These are phyloP conservation scores for Pezicula carpinea DNA, from an alignment of 2,329 filamentous ascomycete species.

Conservation along the genomic window DNA sequence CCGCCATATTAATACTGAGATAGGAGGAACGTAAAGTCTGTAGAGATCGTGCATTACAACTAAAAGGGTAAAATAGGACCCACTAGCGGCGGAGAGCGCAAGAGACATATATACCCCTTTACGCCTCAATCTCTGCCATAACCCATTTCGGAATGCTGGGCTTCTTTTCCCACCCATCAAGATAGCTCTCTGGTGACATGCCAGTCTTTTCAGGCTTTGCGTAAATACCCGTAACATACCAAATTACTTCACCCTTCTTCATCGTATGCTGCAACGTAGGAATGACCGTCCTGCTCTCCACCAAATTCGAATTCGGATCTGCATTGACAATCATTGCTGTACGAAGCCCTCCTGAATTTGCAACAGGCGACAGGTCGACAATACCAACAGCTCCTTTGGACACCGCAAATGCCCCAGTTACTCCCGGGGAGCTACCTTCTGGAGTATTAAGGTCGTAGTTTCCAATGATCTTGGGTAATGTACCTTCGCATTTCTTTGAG, in stretches of 20 bases:
- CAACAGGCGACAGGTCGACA: constrained; percentile 39
- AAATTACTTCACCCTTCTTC: constrained; percentile 49
- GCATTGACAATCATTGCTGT: constrained; percentile 64
- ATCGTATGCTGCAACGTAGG: constrained; percentile 64
- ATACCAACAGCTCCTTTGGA: constrained; percentile 52
- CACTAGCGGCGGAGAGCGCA: no score
- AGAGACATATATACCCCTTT: no score
- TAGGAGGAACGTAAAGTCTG: no score
- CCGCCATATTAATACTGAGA: no score
- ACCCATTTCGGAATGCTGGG: constrained; percentile 60
- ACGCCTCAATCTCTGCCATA: constrained; percentile 39
- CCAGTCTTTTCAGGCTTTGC: constrained; percentile 57
- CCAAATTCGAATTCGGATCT: constrained; percentile 74
- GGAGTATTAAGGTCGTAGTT: constrained; percentile 55
- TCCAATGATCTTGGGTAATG: constrained; percentile 50
- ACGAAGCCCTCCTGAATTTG: constrained; percentile 20
- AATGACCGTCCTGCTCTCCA: constrained; percentile 67
- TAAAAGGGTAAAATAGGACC: no score
- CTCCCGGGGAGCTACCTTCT: constrained; percentile 47
- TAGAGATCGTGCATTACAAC: no score
- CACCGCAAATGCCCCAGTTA: constrained; percentile 50
- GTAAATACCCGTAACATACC: constrained; percentile 69
- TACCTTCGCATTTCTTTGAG: constrained; percentile 41
- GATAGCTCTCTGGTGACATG: constrained; percentile 47
- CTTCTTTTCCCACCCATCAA: constrained; percentile 55